Conservation (phyloP, 305 asterid genomes). For the Solanum hybrid region DNA sequence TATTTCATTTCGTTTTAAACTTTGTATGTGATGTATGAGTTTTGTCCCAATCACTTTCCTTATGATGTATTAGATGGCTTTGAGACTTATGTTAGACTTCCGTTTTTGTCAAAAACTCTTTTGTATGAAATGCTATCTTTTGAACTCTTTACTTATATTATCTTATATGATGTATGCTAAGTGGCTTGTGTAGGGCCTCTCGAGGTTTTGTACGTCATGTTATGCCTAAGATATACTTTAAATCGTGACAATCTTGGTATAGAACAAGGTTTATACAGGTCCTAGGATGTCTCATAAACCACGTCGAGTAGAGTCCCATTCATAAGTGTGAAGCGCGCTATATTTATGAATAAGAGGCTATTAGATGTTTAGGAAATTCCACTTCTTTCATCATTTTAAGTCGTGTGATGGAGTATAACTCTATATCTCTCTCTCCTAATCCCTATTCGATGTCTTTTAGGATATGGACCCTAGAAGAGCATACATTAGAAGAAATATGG, state of each 20-base stretch:
- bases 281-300: not conserved
- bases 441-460: not conserved
- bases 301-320: not conserved
- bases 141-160: too few species aligned
- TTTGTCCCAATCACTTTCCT: too few species aligned
- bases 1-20: too few species aligned
- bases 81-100: too few species aligned
- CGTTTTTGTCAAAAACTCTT: too few species aligned
- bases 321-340: not conserved
- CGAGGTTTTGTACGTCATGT: not conserved
- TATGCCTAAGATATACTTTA: not conserved
- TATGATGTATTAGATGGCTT: too few species aligned
- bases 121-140: too few species aligned
- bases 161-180: too few species aligned
- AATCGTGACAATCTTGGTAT: not conserved
- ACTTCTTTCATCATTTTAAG: not conserved
- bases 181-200: not conserved
- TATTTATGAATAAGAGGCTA: not conserved
- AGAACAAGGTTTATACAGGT: not conserved
- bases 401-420: not conserved
- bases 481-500: not conserved
- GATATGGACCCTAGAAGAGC: not conserved
- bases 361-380: not conserved
- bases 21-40: too few species aligned
- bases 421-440: not conserved